These are phyloP conservation scores for Zymoseptoria ardabiliae DNA, from an alignment of 2,329 filamentous ascomycete genomes.

Conservation along the genomic window DNA sequence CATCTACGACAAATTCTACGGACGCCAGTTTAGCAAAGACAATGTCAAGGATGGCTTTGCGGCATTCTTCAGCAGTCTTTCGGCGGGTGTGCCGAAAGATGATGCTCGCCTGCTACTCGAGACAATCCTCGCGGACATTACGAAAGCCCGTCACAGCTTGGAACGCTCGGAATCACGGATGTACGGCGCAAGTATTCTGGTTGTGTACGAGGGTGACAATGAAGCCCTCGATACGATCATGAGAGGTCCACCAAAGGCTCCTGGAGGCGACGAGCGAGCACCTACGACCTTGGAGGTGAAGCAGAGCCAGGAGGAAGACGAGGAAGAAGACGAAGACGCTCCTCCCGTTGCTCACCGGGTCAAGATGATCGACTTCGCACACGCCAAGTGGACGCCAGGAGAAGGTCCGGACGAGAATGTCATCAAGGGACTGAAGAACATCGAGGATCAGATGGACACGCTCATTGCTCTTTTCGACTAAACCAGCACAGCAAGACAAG, in stretches of 20 bases:
- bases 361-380: constrained; percentile 94
- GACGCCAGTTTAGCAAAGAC: constrained; percentile 49
- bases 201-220: constrained; percentile 60
- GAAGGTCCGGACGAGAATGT: constrained; percentile 86
- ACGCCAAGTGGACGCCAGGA: constrained; percentile 76
- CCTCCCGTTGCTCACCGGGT: constrained; percentile 64
- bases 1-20: constrained; percentile 60
- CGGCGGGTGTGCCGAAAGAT: constrained; percentile 34
- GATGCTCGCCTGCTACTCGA: constrained; percentile 38
- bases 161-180: constrained; percentile 59
- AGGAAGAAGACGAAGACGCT: constrained; percentile 46
- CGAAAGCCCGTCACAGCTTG: constrained; percentile 46
- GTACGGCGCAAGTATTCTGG: constrained; percentile 58
- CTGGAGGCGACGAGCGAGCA: constrained; percentile 16
- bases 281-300: constrained; percentile 28
- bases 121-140: constrained; percentile 30
- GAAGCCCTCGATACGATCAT: constrained; percentile 46
- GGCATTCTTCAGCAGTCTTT: constrained; percentile 44
- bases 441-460: constrained; percentile 28
- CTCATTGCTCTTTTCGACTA: constrained; percentile 24
- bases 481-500: not conserved
- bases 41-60: constrained; percentile 53
- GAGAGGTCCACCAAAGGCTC: constrained; percentile 32
- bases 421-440: constrained; percentile 54
- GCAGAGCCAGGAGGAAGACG: constrained; percentile 42